Conservation (phyloP, 176 grass and related monocot genomes). For the Avena eriantha region DNA sequence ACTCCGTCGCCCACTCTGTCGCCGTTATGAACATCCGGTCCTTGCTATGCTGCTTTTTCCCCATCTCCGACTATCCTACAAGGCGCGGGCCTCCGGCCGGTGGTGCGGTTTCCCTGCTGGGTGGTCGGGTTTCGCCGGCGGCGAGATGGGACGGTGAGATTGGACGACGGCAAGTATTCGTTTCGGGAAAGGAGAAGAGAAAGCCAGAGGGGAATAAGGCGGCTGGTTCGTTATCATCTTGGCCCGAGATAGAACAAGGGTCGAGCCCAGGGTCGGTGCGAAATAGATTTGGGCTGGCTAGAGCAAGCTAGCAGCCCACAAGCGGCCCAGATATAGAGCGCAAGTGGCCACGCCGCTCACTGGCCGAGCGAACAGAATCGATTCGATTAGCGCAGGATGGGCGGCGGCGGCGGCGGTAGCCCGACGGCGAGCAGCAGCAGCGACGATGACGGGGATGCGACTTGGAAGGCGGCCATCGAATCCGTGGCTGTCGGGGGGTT, state of each 20-base stretch:
- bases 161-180: constrained; percentile 33
- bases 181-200: constrained; percentile 23
- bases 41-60: constrained; percentile 99
- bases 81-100: background rate
- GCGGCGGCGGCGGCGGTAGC: constrained; percentile 35
- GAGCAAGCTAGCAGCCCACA: background rate
- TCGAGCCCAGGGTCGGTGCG: constrained; percentile 34
- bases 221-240: constrained; percentile 21
- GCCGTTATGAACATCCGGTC: constrained; percentile 96
- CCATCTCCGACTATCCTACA: constrained; percentile 56
- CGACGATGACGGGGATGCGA: constrained; percentile 83
- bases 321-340: background rate
- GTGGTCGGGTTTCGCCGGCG: constrained; percentile 36
- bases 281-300: background rate
- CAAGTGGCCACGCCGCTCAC: background rate
- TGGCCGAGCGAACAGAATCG: background rate
- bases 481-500: constrained; percentile 63
- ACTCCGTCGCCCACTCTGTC: constrained; percentile 97
- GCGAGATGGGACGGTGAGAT: constrained; percentile 21
- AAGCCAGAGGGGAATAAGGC: constrained; percentile 14
- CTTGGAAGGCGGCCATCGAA: constrained; percentile 80
- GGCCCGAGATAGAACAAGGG: constrained; percentile 30
- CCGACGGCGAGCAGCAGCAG: constrained; percentile 60
- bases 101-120: background rate
- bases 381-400: constrained; percentile 36